Conservation (phyloP, 495 filamentous ascomycete species). For the Penicillium lagena region DNA sequence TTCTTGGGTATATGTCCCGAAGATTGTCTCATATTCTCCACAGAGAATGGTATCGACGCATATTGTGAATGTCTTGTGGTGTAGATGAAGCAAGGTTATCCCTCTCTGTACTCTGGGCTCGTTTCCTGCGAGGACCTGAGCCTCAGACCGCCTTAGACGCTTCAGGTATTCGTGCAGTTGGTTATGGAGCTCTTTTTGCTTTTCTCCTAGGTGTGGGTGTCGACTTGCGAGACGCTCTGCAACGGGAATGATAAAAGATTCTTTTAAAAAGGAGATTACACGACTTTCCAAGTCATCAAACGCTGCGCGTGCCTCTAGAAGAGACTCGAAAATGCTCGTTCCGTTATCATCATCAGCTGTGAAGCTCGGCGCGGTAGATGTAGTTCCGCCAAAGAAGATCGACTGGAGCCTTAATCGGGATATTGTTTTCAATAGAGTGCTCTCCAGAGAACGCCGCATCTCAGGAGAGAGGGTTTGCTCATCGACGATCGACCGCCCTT, state of each 20-base stretch:
- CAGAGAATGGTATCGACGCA: constrained; percentile 6
- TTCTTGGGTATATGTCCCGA: not conserved
- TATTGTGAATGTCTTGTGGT: not conserved
- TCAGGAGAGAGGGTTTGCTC: not conserved
- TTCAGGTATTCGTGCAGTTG: not conserved
- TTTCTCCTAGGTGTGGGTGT: not conserved
- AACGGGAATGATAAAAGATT: not conserved
- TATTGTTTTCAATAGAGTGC: not conserved
- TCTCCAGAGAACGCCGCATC: not conserved
- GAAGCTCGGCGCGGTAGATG: not conserved
- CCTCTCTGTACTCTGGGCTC: constrained; percentile 4
- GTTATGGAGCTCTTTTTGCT: not conserved
- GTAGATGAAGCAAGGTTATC: constrained; percentile 7
- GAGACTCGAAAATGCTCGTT: not conserved
- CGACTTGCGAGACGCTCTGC: not conserved
- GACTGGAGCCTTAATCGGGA: constrained; percentile 3
- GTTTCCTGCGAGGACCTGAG: not conserved
- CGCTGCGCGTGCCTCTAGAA: not conserved
- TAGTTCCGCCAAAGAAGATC: not conserved
- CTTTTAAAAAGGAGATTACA: not conserved
- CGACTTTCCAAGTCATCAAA: not conserved
- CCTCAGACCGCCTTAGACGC: not conserved
- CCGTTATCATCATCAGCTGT: not conserved
- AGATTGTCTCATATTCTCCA: not conserved
- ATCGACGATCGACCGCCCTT: constrained; percentile 9